A percentile compares a stretch with the other conserved stretches of the same genome.
Evolutionary conservation across 305 asterid species (phyloP).

Genomic region (Fraxinus nigra): DNA sequence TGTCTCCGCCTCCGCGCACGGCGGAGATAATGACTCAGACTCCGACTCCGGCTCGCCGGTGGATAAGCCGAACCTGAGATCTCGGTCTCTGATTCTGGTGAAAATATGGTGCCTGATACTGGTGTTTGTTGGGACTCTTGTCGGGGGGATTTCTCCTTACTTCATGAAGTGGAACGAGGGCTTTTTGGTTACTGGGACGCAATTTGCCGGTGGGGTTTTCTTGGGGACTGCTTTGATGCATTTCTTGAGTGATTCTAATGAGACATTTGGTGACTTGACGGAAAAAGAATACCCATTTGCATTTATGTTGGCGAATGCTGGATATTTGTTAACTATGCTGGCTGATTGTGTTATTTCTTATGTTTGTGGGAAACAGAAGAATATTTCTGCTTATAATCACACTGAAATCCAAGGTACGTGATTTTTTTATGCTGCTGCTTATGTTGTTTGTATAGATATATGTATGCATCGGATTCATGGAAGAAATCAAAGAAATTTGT

Average conservation of each 20-base stretch:
- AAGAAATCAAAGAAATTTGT: background rate
- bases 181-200: constrained; percentile 73
- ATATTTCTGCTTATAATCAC: constrained; percentile 18
- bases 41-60: constrained; percentile 24
- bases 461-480: background rate
- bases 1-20: constrained; percentile 60
- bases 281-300: constrained; percentile 73
- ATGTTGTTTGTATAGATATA: background rate
- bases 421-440: background rate
- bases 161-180: constrained; percentile 86
- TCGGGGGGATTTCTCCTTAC: constrained; percentile 85
- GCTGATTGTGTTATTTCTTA: constrained; percentile 68
- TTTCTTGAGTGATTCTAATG: constrained; percentile 83
- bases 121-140: constrained; percentile 66
- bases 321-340: constrained; percentile 72
- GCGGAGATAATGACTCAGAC: constrained; percentile 35
- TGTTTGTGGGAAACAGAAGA: constrained; percentile 46
- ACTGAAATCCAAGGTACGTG: constrained; percentile 55
- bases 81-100: constrained; percentile 54
- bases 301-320: constrained; percentile 76
- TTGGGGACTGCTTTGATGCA: constrained; percentile 87
- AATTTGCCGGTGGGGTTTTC: constrained; percentile 93
- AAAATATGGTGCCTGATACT: constrained; percentile 77
- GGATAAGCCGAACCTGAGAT: constrained; percentile 59
- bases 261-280: constrained; percentile 69